Base-by-base conservation (phyloP, 805 yeast genomes). In the Saccharomycopsis lassenensis region DNA sequence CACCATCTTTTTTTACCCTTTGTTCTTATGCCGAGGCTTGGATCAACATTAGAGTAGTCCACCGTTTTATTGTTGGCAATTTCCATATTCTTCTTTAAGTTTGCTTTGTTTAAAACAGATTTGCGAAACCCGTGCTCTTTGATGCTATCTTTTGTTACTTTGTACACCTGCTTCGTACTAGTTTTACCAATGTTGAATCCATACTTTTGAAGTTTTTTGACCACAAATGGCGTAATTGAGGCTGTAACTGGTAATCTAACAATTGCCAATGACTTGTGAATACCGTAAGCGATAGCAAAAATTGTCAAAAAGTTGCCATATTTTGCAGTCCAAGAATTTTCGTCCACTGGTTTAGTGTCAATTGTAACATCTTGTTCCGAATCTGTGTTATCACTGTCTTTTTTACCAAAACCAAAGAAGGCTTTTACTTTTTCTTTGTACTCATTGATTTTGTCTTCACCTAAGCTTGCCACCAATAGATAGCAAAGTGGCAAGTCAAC, bases 211-310 rank as follows among this genome's bases (percentile, higher is more conserved):
- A 89, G 65, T 31, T 61, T 52, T 35, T 57, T 62, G 4, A 85
- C 94, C 2, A 85, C 67, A 1, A 73, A 52, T 4, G 98, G 98
- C 0, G 96, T 86, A 8, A 87, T 69, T 2, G 94, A 94, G 0
- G 95, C 95, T 0, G 96, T 80, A 21, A 85, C 56, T 10, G 98
- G 98, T 4, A 91, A 61, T 44, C 98, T 69, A 28, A 91, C 69
- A 42, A 89, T 72, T 17, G 89, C 70, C 44, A 91, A 65, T 4
- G 87, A 72, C 60, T 91, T 91, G 62, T 91, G 97, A 31, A 91
- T 62, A 2, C 95, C 95, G 54, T 91, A 91, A 0, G 97, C 97
- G 35, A 91, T 69, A 8, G 82, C 76, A 47, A 85, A 74, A 56
- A 89, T 96, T 0, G 96, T 80, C 67, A 83, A 53, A 52, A 85